phyloP scores from a whole-genome alignment of 2,329 filamentous ascomycete species.

The Verticillium dahliae region DNA sequence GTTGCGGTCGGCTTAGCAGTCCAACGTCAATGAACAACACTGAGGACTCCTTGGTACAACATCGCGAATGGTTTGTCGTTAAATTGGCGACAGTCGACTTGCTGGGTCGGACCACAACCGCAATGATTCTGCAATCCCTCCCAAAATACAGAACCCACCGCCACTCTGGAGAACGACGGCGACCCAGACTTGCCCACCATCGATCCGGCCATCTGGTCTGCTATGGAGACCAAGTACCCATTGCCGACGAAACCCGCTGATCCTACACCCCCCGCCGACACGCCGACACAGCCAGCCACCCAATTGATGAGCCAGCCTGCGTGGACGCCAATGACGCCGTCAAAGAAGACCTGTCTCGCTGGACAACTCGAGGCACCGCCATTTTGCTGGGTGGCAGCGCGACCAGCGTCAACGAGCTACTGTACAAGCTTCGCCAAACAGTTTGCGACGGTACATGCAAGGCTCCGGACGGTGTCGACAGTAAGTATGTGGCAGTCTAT shows the following conservation, averaged over 20 bases:
- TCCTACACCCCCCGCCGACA: background rate
- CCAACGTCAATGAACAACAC: too few relatives aligned
- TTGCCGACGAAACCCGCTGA: background rate
- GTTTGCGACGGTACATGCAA: background rate
- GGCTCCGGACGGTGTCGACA: background rate
- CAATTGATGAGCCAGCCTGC: background rate
- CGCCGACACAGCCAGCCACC: background rate
- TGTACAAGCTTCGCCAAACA: background rate
- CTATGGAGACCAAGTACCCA: background rate
- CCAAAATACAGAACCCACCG: background rate
- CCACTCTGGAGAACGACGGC: background rate
- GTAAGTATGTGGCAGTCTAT: background rate
- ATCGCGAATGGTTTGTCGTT: too few relatives aligned
- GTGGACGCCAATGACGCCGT: background rate
- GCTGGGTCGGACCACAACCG: too few relatives aligned
- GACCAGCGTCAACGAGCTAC: background rate
- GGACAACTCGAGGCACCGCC: background rate
- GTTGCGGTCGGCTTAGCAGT: too few relatives aligned
- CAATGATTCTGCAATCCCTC: too few relatives aligned
- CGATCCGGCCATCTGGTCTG: background rate
- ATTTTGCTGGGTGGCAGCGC: background rate
- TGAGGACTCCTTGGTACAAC: too few relatives aligned
- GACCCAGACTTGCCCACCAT: background rate
- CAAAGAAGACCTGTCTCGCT: background rate
- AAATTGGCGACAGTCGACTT: too few relatives aligned